A percentile compares a stretch with the other conserved stretches of the same genome.
Conservation (phyloP, 202 grass and related monocot species). For the Bolboschoenoplectus hybrid region DNA sequence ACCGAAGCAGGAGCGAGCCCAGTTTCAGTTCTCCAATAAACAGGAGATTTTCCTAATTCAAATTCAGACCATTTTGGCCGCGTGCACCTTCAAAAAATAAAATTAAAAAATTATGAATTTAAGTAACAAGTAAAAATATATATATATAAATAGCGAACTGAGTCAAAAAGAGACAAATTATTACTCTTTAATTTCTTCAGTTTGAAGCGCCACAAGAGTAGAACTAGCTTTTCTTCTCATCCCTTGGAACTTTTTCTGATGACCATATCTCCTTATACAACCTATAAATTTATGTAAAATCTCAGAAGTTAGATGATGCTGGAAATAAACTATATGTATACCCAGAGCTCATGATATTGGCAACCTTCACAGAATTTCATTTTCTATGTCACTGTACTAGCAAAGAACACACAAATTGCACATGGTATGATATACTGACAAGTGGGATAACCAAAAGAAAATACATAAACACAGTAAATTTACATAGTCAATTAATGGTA, state of each 20-base stretch:
- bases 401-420: not conserved
- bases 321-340: not conserved
- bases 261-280: constrained; percentile 20
- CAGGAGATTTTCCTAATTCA: constrained; percentile 75
- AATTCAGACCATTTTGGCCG: constrained; percentile 82
- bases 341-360: not conserved
- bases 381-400: not conserved
- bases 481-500: not conserved
- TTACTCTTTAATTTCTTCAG: constrained; percentile 51
- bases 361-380: not conserved
- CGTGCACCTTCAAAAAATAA: constrained; percentile 45
- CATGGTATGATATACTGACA: not conserved
- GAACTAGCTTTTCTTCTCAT: constrained; percentile 36
- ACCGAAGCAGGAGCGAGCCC: constrained; percentile 77
- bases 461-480: not conserved
- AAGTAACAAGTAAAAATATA: too few species aligned
- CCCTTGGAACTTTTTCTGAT: constrained; percentile 36
- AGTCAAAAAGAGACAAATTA: constrained; percentile 5
- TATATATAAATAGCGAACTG: not conserved
- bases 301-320: not conserved
- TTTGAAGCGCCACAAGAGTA: constrained; percentile 28
- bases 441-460: not conserved
- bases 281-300: not conserved
- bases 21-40: constrained; percentile 85
- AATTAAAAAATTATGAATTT: not conserved